Base-by-base conservation (phyloP, 23 red algal genomes). In the Agarophyton chilense region DNA sequence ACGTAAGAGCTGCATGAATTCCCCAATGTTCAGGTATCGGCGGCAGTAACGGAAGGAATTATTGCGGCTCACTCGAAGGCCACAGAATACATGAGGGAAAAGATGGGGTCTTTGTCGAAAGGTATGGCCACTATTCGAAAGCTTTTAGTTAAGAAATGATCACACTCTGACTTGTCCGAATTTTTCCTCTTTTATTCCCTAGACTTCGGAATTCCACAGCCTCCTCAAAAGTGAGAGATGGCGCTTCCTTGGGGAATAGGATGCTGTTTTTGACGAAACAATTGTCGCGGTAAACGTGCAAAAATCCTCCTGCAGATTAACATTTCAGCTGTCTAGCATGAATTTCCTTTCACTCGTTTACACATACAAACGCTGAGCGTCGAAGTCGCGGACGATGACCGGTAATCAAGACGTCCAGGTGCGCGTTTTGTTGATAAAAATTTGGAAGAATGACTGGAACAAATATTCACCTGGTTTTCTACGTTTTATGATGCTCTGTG, bases 31-130 rank as follows among this genome's bases (percentile, higher is more conserved):
- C 18, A 78, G 73, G 81, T 88, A 10, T 87, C 81, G 42, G 63
- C 63, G 0, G 85, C 92, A 41, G 92, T 95, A 2, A 95, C 92
- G 31, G 92, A 95, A 44, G 82, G 73, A 10, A 36, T 95, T 40
- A 72, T 87, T 53, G 92, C 92, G 21, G 92, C 83, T 40, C 92
- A 95, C 78, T 47, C 65, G 66, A 77, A 84, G 34, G 74, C 74
- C 57, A 68, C 84, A 32, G 65, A 87, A 29, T 89, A 94, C 52
- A 89, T 94, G 73, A 41, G 56, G 9, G 82, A 94, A 31, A 82
- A 79, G 35, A 72, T 94, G 81, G 92, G 92, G 21, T 63, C n/a
- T 72, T 76, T 94, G 41, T 88, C 92, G 12, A 84, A 74, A 60
- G 85, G 92, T 94, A 94, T 50, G 64, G 36, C 64, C 40, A 39